Evolutionary conservation across 2,329 filamentous ascomycete genomes (phyloP).

Genomic region (Stromatinia cepivora): DNA sequence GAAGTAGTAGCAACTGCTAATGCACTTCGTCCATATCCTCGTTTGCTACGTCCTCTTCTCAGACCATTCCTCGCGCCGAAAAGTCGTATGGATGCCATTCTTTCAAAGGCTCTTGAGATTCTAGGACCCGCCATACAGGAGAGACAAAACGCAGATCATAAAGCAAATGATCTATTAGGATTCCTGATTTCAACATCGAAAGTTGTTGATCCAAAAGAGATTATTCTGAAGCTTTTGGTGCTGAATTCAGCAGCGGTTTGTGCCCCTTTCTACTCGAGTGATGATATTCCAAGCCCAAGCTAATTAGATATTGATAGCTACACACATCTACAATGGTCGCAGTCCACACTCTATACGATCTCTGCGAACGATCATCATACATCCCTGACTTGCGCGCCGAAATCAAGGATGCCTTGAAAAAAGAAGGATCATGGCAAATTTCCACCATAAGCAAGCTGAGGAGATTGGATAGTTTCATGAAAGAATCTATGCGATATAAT

Average conservation of each 20-base stretch:
- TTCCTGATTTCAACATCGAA: neutral
- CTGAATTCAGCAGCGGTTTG: conserved; percentile 4
- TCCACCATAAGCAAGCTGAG: neutral
- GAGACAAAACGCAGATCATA: neutral
- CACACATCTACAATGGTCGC: conserved; percentile 45
- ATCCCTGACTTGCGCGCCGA: conserved; percentile 33
- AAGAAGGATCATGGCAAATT: conserved; percentile 4
- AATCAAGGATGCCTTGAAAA: conserved; percentile 38
- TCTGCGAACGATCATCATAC: conserved; percentile 52
- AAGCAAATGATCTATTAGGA: conserved; percentile 11
- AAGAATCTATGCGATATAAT: conserved; percentile 18
- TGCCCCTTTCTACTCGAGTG: neutral
- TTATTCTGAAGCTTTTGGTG: conserved; percentile 15
- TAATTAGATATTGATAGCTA: neutral
- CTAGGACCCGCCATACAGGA: conserved; percentile 8
- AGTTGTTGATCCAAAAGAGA: neutral
- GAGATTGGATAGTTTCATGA: conserved; percentile 21
- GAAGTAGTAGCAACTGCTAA: neutral
- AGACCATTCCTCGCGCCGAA: neutral
- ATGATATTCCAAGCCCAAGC: neutral
- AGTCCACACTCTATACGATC: conserved; percentile 53
- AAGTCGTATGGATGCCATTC: conserved; percentile 17
- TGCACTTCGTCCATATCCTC: conserved; percentile 7
- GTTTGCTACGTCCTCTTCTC: neutral
- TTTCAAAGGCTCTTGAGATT: neutral